These are phyloP conservation scores for Keqinozyma sinolaborantium DNA, from an alignment of 1,139 yeast genomes.

Conservation along the genomic window DNA sequence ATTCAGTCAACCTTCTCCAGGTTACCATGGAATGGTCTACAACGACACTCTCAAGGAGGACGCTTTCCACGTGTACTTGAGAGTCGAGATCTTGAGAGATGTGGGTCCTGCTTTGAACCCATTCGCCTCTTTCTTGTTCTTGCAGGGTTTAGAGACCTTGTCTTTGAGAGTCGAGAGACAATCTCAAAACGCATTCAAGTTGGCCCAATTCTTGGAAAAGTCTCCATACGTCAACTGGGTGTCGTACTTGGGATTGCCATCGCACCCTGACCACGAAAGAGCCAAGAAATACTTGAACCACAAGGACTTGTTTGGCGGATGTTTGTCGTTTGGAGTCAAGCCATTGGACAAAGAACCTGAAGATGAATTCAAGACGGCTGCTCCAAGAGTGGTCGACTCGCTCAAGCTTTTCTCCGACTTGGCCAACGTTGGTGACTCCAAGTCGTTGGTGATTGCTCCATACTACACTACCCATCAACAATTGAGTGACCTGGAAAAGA, in stretches of 20 bases:
- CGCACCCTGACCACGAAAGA: constrained; percentile 77
- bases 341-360: constrained; percentile 43
- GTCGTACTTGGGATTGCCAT: constrained; percentile 83
- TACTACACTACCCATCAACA: constrained; percentile 95
- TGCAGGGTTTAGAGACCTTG: constrained; percentile 92
- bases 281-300: constrained; percentile 73
- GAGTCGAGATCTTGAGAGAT: constrained; percentile 88
- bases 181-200: constrained; percentile 73
- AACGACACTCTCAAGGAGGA: constrained; percentile 77
- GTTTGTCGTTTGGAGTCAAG: constrained; percentile 85
- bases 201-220: constrained; percentile 74
- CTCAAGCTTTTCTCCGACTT: constrained; percentile 84
- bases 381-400: constrained; percentile 78
- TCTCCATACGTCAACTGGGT: constrained; percentile 81
- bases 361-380: constrained; percentile 66
- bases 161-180: constrained; percentile 94
- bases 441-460: constrained; percentile 93
- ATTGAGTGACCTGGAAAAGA: constrained; percentile 75
- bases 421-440: constrained; percentile 96
- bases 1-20: constrained; percentile 84
- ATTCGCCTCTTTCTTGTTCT: constrained; percentile 76
- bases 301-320: constrained; percentile 77
- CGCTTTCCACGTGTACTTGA: constrained; percentile 77
- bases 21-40: constrained; percentile 85
- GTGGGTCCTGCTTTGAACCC: constrained; percentile 90